phyloP scores from a whole-genome alignment of 257 asterid genomes.

The Fraxinus quadrangulata region DNA sequence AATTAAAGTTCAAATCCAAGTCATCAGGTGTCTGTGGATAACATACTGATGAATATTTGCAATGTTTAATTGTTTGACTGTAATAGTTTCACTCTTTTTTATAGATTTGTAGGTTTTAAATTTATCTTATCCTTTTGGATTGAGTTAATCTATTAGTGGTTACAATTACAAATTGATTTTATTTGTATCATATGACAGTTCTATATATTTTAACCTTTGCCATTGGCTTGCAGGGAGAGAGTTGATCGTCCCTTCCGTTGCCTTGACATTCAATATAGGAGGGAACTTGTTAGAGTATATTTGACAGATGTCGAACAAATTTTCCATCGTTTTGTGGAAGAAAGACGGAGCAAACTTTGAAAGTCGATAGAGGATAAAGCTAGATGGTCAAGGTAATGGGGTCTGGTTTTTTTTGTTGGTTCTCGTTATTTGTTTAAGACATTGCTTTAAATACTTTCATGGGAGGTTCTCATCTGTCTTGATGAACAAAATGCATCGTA shows the following conservation, averaged over 20 bases:
- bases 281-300: slow-evolving; percentile 93
- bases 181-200: neutral
- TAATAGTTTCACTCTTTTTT: neutral
- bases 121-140: slow-evolving; percentile 8
- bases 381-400: slow-evolving; percentile 82
- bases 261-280: slow-evolving; percentile 79
- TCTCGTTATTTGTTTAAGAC: slow-evolving; percentile 4
- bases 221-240: slow-evolving; percentile 72
- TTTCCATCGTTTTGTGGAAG: slow-evolving; percentile 88
- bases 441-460: neutral
- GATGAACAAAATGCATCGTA: slow-evolving; percentile 6
- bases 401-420: slow-evolving; percentile 5
- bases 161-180: slow-evolving; percentile 3
- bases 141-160: neutral
- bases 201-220: neutral
- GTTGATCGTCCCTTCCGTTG: slow-evolving; percentile 89
- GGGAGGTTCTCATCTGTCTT: neutral
- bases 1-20: slow-evolving; percentile 60
- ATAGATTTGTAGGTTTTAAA: neutral
- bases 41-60: slow-evolving; percentile 5
- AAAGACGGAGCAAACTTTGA: slow-evolving; percentile 65
- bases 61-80: neutral
- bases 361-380: slow-evolving; percentile 82
- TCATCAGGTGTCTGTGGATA: slow-evolving; percentile 48
- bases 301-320: slow-evolving; percentile 89